phyloP scores from a whole-genome alignment of 148 eudicot genomes.

The Diospyros kaki region DNA sequence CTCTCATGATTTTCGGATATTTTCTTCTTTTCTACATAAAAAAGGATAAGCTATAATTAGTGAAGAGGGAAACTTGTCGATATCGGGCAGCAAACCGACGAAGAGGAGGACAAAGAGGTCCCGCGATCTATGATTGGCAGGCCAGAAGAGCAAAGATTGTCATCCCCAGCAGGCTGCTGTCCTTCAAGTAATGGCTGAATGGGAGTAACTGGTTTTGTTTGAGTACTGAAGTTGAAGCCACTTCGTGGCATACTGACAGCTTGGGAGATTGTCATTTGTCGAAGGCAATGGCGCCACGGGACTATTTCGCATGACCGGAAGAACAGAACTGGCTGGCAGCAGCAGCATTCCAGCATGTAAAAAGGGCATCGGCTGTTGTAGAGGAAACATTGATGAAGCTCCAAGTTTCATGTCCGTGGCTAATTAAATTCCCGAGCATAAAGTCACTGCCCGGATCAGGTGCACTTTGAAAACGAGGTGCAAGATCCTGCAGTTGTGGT shows the following conservation, averaged over 20 bases:
- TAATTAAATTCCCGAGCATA: slow-evolving; percentile 25
- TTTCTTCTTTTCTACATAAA: no score
- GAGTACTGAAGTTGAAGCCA: slow-evolving; percentile 23
- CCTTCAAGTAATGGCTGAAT: slow-evolving; percentile 29
- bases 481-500: slow-evolving; percentile 36
- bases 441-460: slow-evolving; percentile 27
- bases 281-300: slow-evolving; percentile 26
- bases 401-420: slow-evolving; percentile 21
- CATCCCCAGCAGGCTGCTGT: slow-evolving; percentile 31
- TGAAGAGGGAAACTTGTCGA: no score
- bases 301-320: slow-evolving; percentile 27
- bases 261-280: slow-evolving; percentile 15
- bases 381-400: slow-evolving; percentile 29
- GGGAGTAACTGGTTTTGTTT: slow-evolving; percentile 20
- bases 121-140: slow-evolving; percentile 16
- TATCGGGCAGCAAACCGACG: not conserved
- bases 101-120: slow-evolving; percentile 12
- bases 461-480: slow-evolving; percentile 28
- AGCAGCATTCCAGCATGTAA: slow-evolving; percentile 20
- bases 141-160: slow-evolving; percentile 19
- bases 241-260: slow-evolving; percentile 21
- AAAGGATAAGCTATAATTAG: no score
- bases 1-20: no score
- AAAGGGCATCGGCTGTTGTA: slow-evolving; percentile 32
- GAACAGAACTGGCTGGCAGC: slow-evolving; percentile 16